These are phyloP conservation scores for Vitis cinerea DNA, from an alignment of 164 flowering plant species.

Conservation along the genomic window DNA sequence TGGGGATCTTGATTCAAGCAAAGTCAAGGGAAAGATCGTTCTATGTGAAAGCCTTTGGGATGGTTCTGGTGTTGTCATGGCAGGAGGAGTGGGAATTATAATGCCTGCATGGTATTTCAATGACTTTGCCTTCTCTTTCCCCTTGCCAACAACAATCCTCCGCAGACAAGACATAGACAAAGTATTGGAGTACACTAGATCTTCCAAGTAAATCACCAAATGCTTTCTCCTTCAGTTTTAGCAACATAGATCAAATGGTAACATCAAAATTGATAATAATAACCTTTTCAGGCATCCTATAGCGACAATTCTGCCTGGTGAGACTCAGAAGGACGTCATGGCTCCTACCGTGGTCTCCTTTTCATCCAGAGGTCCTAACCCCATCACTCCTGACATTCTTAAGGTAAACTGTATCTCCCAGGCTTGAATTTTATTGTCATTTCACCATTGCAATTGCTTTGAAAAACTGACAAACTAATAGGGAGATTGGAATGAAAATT, in stretches of 20 bases:
- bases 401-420: constrained; percentile 11
- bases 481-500: not conserved
- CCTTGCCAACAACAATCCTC: constrained; percentile 13
- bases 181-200: constrained; percentile 15
- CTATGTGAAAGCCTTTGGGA: too few relatives aligned
- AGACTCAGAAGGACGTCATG: constrained; percentile 12
- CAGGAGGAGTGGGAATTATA: not conserved
- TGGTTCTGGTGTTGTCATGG: not conserved
- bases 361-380: not conserved
- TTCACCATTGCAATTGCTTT: not conserved
- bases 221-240: not conserved
- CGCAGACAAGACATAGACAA: constrained; percentile 5
- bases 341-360: constrained; percentile 19
- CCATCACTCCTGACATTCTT: constrained; percentile 15
- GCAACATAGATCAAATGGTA: too few relatives aligned
- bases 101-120: constrained; percentile 1
- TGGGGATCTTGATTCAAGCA: constrained; percentile 6
- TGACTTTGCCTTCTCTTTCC: constrained; percentile 6
- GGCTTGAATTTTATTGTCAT: not conserved
- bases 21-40: not conserved
- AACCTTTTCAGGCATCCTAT: too few relatives aligned
- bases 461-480: not conserved
- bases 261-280: too few relatives aligned
- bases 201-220: constrained; percentile 6
- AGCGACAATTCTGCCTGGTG: constrained; percentile 18